Evolutionary conservation across 169 alveolate genomes (phyloP), one percentile per base, ranked within the genome.

Genomic region (Cryptosporidium meleagridis): DNA sequence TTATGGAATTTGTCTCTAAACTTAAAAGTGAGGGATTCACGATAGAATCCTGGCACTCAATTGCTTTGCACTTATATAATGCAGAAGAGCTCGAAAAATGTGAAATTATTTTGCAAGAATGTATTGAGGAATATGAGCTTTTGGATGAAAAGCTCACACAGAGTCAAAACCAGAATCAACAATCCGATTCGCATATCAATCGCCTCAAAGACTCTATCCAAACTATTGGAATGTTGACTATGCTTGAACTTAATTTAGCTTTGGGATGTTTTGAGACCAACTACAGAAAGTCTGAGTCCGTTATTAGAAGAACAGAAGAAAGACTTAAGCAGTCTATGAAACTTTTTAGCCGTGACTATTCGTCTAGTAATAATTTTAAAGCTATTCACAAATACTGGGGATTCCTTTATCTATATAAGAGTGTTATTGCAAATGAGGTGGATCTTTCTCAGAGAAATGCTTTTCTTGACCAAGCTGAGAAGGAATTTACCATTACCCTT

Each of bases 321-420:
- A 59, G 89, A 26, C 62, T 62, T n/a, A 44, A 65, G 16, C 75
- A 41, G 52, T 65, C 62, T 62, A 29, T 26, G 41, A 62, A 26
- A 29, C 26, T 80, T 1, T 55, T 35, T 55, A 41, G 26, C n/a
- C 1, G 33, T 26, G 12, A 29, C 9, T 55, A 18, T 35, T 1
- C 7, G 2, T 53, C 58, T 55, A 10, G 33, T 31, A 41, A 53
- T 31, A 14, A 70, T n/a, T 70, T 41, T 45, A 37, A 70, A 62
- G 48, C 44, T 16, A 70, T 45, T 52, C 75, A 80, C 75, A 80
- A 48, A 21, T 65, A 48, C 62, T 61, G 65, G 75, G 89, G 89
- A 1, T 80, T 59, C 18, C 53, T 80, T 16, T 80, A 80, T 62
- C 48, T 80, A 0, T 80, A 62, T 23, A 80, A 80, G 35, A 80